Percentiles rank a stretch among this genome's conserved stretches.
These are phyloP conservation scores for Aspergillus sojae DNA, from an alignment of 2,329 filamentous ascomycete genomes.

Conservation along the genomic window DNA sequence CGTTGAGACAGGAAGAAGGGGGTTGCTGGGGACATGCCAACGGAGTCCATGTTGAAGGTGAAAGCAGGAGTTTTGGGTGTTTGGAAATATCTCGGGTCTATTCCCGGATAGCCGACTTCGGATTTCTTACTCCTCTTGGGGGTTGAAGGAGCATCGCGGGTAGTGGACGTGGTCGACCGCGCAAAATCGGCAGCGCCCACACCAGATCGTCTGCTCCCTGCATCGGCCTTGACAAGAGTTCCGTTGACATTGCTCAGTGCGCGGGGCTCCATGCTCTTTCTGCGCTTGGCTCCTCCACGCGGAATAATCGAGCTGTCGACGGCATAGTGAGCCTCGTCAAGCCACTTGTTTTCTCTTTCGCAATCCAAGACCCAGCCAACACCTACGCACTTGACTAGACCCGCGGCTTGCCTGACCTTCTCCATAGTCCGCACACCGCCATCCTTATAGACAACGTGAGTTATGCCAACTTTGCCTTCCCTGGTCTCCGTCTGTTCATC, in stretches of 20 bases:
- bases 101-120: constrained; percentile 21
- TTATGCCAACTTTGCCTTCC: constrained; percentile 68
- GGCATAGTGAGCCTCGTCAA: constrained; percentile 70
- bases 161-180: constrained; percentile 36
- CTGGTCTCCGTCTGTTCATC: constrained; percentile 35
- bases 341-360: constrained; percentile 74
- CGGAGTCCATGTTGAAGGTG: constrained; percentile 41
- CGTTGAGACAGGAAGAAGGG: constrained; percentile 50
- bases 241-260: constrained; percentile 71
- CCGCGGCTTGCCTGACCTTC: constrained; percentile 72
- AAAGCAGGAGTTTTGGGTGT: constrained; percentile 39
- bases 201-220: constrained; percentile 33
- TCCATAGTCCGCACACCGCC: constrained; percentile 78
- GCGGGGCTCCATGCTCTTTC: constrained; percentile 81
- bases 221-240: constrained; percentile 52
- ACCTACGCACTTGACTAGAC: constrained; percentile 81
- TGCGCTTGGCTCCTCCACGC: constrained; percentile 69
- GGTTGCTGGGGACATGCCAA: constrained; percentile 48
- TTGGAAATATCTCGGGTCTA: constrained; percentile 24
- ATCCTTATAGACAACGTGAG: constrained; percentile 89
- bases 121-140: constrained; percentile 16
- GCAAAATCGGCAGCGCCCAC: constrained; percentile 36
- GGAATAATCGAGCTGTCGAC: constrained; percentile 70
- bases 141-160: constrained; percentile 17
- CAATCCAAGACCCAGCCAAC: constrained; percentile 88